Conservation (phyloP, 2,329 filamentous ascomycete genomes). For the Zymoseptoria crescenta region DNA sequence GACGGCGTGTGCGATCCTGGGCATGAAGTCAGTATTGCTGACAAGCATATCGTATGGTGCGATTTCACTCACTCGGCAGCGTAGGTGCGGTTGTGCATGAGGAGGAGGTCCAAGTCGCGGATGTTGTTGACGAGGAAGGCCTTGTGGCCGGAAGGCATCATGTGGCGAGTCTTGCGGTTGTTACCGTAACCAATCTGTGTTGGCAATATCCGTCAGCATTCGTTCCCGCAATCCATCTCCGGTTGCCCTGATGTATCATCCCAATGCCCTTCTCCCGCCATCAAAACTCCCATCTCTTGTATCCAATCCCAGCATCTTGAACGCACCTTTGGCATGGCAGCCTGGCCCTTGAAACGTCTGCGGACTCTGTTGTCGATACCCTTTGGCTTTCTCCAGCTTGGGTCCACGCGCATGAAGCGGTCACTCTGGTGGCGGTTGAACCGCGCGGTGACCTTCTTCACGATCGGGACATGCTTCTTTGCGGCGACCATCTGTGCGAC, state of each 20-base stretch:
- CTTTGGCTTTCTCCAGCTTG: conserved; percentile 98
- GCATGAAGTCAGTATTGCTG: conserved; percentile 30
- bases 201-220: conserved; percentile 9
- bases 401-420: conserved; percentile 84
- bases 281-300: conserved; percentile 4
- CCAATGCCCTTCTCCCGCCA: conserved; percentile 2
- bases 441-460: conserved; percentile 99
- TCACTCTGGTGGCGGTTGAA: conserved; percentile 98
- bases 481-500: conserved; percentile 81
- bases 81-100: conserved; percentile 99
- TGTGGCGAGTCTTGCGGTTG: conserved; percentile 99
- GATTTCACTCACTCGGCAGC: conserved; percentile 78
- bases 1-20: conserved; percentile 93
- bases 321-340: conserved; percentile 95
- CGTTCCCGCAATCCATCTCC: conserved; percentile 6
- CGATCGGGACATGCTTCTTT: conserved; percentile 98
- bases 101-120: conserved; percentile 89
- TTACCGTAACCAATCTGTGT: conserved; percentile 91
- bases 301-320: conserved; percentile 7
- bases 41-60: conserved; percentile 8
- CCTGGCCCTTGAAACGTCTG: conserved; percentile 92
- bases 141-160: conserved; percentile 99
- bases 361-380: conserved; percentile 99
- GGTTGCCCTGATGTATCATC: conserved; percentile 1
- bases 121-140: conserved; percentile 98